phyloP scores from a whole-genome alignment of 495 filamentous ascomycete genomes.

The Xylaria telfairii region DNA sequence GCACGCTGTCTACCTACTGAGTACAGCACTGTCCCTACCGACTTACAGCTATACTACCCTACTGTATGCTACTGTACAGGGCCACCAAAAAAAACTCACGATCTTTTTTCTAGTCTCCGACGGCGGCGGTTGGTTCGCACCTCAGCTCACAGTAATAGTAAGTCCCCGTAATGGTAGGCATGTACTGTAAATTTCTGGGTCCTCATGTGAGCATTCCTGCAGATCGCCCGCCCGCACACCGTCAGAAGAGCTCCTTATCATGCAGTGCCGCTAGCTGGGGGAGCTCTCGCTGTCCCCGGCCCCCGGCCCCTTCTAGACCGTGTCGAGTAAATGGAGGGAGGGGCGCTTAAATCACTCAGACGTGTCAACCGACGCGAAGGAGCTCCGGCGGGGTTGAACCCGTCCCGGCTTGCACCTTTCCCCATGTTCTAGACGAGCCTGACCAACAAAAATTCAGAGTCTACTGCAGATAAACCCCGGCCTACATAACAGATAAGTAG shows the following conservation, averaged over 20 bases:
- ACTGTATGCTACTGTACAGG: neutral
- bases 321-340: conserved; percentile 22
- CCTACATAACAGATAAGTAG: too few species aligned
- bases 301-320: conserved; percentile 5
- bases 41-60: neutral
- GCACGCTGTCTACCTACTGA: neutral
- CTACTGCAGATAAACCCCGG: too few species aligned
- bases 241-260: conserved; percentile 2
- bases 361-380: conserved; percentile 2
- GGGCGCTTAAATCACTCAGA: conserved; percentile 3
- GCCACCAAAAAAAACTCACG: conserved; percentile 42
- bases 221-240: conserved; percentile 11
- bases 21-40: too few species aligned
- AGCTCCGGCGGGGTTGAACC: conserved; percentile 17
- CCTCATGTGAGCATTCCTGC: conserved; percentile 26
- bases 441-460: neutral
- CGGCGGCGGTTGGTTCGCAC: conserved; percentile 16
- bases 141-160: conserved; percentile 18
- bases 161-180: too few species aligned
- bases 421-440: conserved; percentile 22
- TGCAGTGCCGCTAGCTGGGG: conserved; percentile 9
- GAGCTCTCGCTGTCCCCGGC: neutral
- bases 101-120: conserved; percentile 35
- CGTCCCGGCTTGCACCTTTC: neutral
- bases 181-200: conserved; percentile 19